Conservation (phyloP, 2,329 filamentous ascomycete genomes). For the Talaromyces sp. region DNA sequence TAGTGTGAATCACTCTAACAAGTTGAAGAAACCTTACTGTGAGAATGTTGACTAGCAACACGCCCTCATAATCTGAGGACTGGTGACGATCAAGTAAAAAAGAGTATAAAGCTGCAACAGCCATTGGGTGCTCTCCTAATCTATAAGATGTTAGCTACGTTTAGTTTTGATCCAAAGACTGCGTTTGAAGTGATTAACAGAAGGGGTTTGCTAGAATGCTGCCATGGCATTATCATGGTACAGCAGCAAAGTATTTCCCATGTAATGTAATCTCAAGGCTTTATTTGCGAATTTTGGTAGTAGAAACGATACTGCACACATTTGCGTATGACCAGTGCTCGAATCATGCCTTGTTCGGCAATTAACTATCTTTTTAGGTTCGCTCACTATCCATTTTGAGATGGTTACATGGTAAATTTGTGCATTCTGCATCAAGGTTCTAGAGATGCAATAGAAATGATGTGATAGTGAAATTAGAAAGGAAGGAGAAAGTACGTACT, state of each 20-base stretch:
- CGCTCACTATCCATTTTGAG: slow-evolving; percentile 29
- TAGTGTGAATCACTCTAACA: slow-evolving; percentile 20
- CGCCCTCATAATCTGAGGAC: slow-evolving; percentile 47
- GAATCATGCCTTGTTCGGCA: slow-evolving; percentile 12
- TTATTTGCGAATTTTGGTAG: slow-evolving; percentile 13
- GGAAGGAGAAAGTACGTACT: slow-evolving; percentile 41
- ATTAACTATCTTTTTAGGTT: slow-evolving; percentile 20
- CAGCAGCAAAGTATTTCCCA: slow-evolving; percentile 5
- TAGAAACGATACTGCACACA: slow-evolving; percentile 12
- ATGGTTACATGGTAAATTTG: slow-evolving; percentile 35
- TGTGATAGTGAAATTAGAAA: slow-evolving; percentile 24
- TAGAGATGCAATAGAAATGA: slow-evolving; percentile 31
- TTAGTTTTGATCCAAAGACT: slow-evolving; percentile 30
- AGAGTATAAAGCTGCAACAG: slow-evolving; percentile 47
- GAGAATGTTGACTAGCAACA: slow-evolving; percentile 44
- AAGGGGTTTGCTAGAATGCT: background rate
- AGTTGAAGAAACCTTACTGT: slow-evolving; percentile 36
- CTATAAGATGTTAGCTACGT: slow-evolving; percentile 29
- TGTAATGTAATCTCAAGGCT: slow-evolving; percentile 14
- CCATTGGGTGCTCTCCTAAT: slow-evolving; percentile 49
- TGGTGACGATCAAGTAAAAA: slow-evolving; percentile 50
- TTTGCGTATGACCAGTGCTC: slow-evolving; percentile 13
- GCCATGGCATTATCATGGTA: background rate
- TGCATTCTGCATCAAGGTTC: slow-evolving; percentile 36
- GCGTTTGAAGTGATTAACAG: slow-evolving; percentile 18